Percentiles rank a stretch among this genome's conserved stretches.
Evolutionary conservation across 1,284 basidiomycete genomes (phyloP).

Genomic region (Fistulina hepatica): DNA sequence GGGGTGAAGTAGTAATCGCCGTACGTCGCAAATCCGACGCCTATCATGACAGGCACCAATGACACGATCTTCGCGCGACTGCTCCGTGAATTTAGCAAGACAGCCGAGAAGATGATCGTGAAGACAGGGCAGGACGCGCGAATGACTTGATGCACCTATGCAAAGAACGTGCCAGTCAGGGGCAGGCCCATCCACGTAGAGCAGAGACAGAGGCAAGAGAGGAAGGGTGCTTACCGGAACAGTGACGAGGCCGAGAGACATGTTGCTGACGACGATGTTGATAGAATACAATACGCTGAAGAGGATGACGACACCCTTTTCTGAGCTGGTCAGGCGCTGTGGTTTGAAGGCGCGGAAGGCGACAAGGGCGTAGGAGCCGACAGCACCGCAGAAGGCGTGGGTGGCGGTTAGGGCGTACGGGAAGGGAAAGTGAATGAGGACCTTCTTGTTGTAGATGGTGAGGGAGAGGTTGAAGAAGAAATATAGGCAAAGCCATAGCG

Average conservation of each 20-base stretch:
- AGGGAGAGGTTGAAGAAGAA: slow-evolving; percentile 83
- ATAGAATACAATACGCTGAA: slow-evolving; percentile 86
- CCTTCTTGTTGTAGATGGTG: slow-evolving; percentile 87
- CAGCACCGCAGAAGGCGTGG: slow-evolving; percentile 72
- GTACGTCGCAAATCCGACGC: slow-evolving; percentile 88
- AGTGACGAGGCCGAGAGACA: slow-evolving; percentile 80
- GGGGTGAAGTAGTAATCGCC: slow-evolving; percentile 84
- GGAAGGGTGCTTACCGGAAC: slow-evolving; percentile 58
- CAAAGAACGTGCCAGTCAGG: too few species aligned
- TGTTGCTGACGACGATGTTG: slow-evolving; percentile 89
- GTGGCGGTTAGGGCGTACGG: slow-evolving; percentile 85
- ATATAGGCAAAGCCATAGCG: slow-evolving; percentile 68
- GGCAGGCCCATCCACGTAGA: too few species aligned
- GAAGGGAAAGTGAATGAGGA: slow-evolving; percentile 83
- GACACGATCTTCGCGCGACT: slow-evolving; percentile 56
- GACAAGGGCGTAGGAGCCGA: slow-evolving; percentile 68
- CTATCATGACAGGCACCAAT: slow-evolving; percentile 79
- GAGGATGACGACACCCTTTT: slow-evolving; percentile 55
- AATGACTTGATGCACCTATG: slow-evolving; percentile 91
- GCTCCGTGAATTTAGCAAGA: slow-evolving; percentile 41
- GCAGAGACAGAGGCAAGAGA: too few species aligned
- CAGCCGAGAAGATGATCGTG: slow-evolving; percentile 65
- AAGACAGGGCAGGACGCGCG: slow-evolving; percentile 89
- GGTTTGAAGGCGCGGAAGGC: slow-evolving; percentile 52
- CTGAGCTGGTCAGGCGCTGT: slow-evolving; percentile 40